Evolutionary conservation across 257 asterid genomes (phyloP), one percentile per base, ranked within the genome.

Genomic region (Ligustrum vulgare): DNA sequence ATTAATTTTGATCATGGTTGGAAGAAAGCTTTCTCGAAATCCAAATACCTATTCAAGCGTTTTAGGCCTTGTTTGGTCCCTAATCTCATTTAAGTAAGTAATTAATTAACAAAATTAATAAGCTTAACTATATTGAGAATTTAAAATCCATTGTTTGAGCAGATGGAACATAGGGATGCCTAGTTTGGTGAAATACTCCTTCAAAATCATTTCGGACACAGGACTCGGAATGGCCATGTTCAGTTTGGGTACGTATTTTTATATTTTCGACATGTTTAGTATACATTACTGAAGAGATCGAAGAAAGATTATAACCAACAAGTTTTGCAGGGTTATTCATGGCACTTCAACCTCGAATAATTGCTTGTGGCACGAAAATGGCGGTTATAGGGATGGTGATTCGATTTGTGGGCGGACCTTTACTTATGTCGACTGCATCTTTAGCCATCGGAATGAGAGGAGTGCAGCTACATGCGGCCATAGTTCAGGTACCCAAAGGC

Each of bases 171-270:
- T 91, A 77, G 93, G 91, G 71, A 87, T 87, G 94, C 97, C 94
- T 3, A 89, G 88, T 79, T 58, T 88, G 86, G 80, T 87, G 39
- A 87, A 89, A 82, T 86, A 91, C 81, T 91, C 97, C 0, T 84
- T 91, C 77, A 86, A 87, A 75, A 83, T 89, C 39, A 86, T 91
- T 12, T 89, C 97, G 10, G 94, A 91, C 72, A 91, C 94, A 15
- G 97, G 97, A 7, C 91, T 91, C 66, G 97, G 97, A 28, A 89
- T 89, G 97, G 93, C 93, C 73, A 89, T 89, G 93, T 89, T 91
- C 83, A 87, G 94, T 75, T 79, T 91, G 70, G 96, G 96, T 86
- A 84, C 22, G 72, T 56, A 41, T 35, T 58, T 51, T 20, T 69
- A 49, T 13, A 0, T 10, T 25, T 15, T 12, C 41, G 2, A 10